These are phyloP conservation scores for Austropuccinia psidii DNA, from an alignment of 1,284 basidiomycete genomes.

Conservation along the genomic window DNA sequence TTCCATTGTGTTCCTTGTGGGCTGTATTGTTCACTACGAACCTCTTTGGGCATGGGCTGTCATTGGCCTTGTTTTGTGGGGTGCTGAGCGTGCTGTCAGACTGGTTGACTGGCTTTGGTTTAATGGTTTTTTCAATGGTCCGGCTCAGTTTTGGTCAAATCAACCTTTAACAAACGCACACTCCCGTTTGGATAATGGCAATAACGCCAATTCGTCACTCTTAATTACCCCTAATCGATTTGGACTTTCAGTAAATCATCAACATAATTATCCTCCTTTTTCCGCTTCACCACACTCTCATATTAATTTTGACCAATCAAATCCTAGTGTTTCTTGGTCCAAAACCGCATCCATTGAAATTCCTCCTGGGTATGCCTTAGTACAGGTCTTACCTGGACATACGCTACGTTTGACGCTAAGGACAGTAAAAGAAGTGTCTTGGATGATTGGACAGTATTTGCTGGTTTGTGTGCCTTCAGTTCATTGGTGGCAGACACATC, in stretches of 20 bases:
- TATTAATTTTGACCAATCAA: conserved; percentile 65
- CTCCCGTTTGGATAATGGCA: no score
- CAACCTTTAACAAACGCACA: neutral
- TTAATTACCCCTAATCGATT: neutral
- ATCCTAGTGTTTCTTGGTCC: no score
- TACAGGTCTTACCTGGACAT: conserved; percentile 67
- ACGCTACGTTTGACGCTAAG: conserved; percentile 65
- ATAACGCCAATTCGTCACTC: neutral
- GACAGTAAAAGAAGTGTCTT: conserved; percentile 50
- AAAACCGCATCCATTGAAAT: conserved; percentile 46
- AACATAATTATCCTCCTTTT: neutral
- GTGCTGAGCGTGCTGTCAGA: conserved; percentile 18
- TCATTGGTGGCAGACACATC: conserved; percentile 63
- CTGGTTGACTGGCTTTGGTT: conserved; percentile 21
- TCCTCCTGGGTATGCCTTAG: conserved; percentile 64
- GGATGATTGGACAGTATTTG: conserved; percentile 73
- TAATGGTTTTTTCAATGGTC: conserved; percentile 22
- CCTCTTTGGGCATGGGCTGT: conserved; percentile 36
- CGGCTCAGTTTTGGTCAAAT: conserved; percentile 12
- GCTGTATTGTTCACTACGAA: conserved; percentile 34
- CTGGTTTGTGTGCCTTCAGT: conserved; percentile 65
- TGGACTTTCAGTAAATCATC: neutral
- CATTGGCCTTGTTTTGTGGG: conserved; percentile 26
- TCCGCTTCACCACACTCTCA: conserved; percentile 65
- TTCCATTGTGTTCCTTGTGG: conserved; percentile 29